Conservation (phyloP, 139 green algal genomes). For the Chlorella vulgaris region DNA sequence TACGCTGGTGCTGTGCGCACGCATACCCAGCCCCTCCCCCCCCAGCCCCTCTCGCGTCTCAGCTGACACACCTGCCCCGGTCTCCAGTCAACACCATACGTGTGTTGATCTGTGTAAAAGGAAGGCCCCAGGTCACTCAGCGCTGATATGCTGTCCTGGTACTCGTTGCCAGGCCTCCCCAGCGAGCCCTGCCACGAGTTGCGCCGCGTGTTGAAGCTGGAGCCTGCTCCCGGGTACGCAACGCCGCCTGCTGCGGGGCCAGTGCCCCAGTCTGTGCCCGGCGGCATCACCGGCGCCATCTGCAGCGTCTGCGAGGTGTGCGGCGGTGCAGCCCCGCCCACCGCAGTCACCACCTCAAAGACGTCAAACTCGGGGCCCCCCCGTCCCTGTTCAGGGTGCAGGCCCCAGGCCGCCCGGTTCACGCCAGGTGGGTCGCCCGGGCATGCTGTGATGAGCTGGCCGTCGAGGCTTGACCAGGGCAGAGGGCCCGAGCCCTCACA, state of each 20-base stretch:
- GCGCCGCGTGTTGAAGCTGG: constrained; percentile 13
- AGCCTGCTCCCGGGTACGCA: constrained; percentile 27
- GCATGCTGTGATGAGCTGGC: constrained; percentile 20
- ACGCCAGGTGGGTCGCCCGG: neutral
- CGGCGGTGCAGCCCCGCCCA: constrained; percentile 7
- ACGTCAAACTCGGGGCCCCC: constrained; percentile 60
- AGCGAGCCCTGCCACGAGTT: constrained; percentile 33
- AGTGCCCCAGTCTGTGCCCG: constrained; percentile 30
- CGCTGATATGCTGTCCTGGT: constrained; percentile 44
- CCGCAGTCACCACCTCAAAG: constrained; percentile 41
- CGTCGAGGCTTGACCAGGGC: constrained; percentile 29
- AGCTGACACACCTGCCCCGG: constrained; percentile 47
- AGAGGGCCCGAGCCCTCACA: constrained; percentile 41
- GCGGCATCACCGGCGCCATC: constrained; percentile 52
- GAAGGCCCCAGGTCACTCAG: constrained; percentile 10
- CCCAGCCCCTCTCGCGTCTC: too few relatives aligned
- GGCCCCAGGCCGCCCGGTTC: constrained; percentile 1
- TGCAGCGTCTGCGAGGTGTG: constrained; percentile 54
- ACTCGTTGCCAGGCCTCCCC: constrained; percentile 40
- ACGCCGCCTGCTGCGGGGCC: constrained; percentile 18
- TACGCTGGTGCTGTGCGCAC: too few relatives aligned
- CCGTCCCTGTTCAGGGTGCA: constrained; percentile 33
- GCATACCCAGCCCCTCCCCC: neutral
- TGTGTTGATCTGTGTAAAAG: constrained; percentile 31
- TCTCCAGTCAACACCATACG: constrained; percentile 47